Evolutionary conservation across 768 basidiomycete genomes (phyloP).

Genomic region (Pulveroboletus ravenelii): DNA sequence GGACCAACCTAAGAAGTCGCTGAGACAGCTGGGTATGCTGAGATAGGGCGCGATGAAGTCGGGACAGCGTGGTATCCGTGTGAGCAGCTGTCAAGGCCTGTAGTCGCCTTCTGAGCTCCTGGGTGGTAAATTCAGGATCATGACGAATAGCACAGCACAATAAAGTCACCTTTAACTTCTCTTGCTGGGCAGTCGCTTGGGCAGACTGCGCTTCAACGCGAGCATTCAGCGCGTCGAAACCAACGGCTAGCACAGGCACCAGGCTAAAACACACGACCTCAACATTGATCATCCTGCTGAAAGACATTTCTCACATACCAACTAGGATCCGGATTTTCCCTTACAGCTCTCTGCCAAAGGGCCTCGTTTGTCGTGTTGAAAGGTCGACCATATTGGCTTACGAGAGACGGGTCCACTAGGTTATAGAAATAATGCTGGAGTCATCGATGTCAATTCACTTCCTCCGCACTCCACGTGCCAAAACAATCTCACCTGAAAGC

Average conservation of each 20-base stretch:
- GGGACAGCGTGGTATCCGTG: conserved; percentile 60
- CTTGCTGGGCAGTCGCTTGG: conserved; percentile 62
- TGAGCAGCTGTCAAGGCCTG: conserved; percentile 58
- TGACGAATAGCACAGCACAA: background rate
- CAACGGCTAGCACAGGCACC: conserved; percentile 74
- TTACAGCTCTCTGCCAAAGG: conserved; percentile 72
- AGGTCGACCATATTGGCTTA: conserved; percentile 66
- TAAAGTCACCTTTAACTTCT: conserved; percentile 51
- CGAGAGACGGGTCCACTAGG: conserved; percentile 65
- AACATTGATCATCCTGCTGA: background rate
- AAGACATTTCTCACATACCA: conserved; percentile 41
- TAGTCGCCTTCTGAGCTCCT: conserved; percentile 67
- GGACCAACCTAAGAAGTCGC: conserved; percentile 62
- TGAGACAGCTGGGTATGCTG: conserved; percentile 68
- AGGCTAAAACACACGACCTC: conserved; percentile 40
- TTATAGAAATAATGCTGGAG: conserved; percentile 80
- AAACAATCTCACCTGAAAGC: conserved; percentile 60
- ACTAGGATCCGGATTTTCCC: conserved; percentile 78
- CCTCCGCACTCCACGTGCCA: too few relatives aligned
- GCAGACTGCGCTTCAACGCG: conserved; percentile 72
- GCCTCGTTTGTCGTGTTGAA: conserved; percentile 65
- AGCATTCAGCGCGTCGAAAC: conserved; percentile 76
- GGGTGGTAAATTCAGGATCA: conserved; percentile 7
- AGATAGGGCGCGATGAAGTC: conserved; percentile 57
- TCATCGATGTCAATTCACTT: background rate